Evolutionary conservation across 352 stramenopile genomes (phyloP).

Genomic region (Blastocystis sp.): DNA sequence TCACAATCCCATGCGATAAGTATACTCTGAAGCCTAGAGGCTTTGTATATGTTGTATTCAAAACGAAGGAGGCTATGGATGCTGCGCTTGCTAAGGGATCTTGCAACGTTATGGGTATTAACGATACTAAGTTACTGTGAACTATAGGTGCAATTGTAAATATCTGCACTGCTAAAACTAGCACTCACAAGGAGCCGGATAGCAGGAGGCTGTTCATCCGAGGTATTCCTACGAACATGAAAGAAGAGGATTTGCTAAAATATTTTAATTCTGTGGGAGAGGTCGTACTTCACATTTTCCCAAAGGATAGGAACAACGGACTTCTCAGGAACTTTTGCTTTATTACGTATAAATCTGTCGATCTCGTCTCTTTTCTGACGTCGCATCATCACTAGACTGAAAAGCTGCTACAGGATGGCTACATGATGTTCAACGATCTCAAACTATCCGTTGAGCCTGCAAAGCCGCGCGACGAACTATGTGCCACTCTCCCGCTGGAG

Average conservation of each 20-base stretch:
- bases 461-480: not conserved
- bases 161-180: not conserved
- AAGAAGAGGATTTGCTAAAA: slow-evolving; percentile 8
- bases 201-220: not conserved
- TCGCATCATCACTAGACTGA: not conserved
- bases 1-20: not conserved
- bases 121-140: not conserved
- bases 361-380: not conserved
- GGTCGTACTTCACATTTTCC: slow-evolving; percentile 2
- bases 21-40: slow-evolving; percentile 38
- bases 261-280: slow-evolving; percentile 32
- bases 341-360: slow-evolving; percentile 6
- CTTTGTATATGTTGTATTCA: slow-evolving; percentile 38
- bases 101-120: slow-evolving; percentile 33
- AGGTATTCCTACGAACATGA: slow-evolving; percentile 7
- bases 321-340: slow-evolving; percentile 46
- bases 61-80: not conserved
- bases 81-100: not conserved
- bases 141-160: not conserved
- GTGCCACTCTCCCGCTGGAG: not conserved
- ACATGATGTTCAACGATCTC: not conserved
- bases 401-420: slow-evolving; percentile 3
- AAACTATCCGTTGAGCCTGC: slow-evolving; percentile 11
- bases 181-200: not conserved
- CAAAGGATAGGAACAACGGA: slow-evolving; percentile 31